These are phyloP conservation scores for Skeletonema potamos DNA, from an alignment of 108 stramenopile genomes.

Conservation along the genomic window DNA sequence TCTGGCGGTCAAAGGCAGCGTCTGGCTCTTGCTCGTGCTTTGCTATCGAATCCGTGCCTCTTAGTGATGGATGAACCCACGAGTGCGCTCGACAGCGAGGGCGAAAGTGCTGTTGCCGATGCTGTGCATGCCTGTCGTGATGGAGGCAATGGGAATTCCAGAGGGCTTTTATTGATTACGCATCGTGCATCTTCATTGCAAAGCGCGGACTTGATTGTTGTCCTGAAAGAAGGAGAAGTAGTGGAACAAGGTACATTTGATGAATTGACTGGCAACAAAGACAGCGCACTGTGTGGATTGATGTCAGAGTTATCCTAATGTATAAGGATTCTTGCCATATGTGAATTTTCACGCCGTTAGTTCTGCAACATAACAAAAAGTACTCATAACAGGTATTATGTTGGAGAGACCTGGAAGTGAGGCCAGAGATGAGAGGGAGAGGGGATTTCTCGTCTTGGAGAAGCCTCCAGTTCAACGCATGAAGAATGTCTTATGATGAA, in stretches of 20 bases:
- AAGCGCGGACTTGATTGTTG: conserved; percentile 64
- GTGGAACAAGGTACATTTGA: conserved; percentile 55
- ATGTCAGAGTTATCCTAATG: conserved; percentile 57
- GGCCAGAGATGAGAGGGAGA: no score
- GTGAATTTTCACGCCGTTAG: not conserved
- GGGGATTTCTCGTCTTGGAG: no score
- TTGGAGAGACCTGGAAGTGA: no score
- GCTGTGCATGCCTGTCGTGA: conserved; percentile 64
- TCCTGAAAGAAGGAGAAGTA: conserved; percentile 68
- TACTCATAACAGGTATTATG: no score
- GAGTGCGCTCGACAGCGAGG: conserved; percentile 75
- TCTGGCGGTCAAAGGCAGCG: conserved; percentile 95
- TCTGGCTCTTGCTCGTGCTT: conserved; percentile 92
- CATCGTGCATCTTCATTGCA: conserved; percentile 72
- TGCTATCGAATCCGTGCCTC: conserved; percentile 84
- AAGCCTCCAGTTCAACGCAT: no score
- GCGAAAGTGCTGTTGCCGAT: conserved; percentile 72
- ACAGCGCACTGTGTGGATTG: conserved; percentile 57
- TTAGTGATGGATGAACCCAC: conserved; percentile 93
- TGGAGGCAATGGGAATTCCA: conserved; percentile 16
- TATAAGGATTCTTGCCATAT: not conserved
- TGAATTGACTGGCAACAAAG: conserved; percentile 40
- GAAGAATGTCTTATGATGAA: no score
- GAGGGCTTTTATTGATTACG: conserved; percentile 71
- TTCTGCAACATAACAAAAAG: no score